phyloP scores from a whole-genome alignment of 345 rosid species.

The Carallia brachiata region DNA sequence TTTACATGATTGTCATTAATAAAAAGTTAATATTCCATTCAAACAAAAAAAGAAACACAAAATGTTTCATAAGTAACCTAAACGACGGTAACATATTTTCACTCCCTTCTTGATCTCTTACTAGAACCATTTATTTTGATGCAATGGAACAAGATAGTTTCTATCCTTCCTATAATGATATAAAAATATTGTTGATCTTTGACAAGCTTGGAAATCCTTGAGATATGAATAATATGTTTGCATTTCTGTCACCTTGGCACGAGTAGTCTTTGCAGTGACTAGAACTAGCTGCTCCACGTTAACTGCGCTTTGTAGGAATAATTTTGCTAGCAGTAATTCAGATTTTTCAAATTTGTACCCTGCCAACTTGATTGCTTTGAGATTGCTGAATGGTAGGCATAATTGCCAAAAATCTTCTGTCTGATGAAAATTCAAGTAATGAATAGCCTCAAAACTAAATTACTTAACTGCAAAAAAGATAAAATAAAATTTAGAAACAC shows the following conservation, averaged over 20 bases:
- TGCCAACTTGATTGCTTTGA: slow-evolving; percentile 9
- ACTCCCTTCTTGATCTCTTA: too few species aligned
- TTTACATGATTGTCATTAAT: too few species aligned
- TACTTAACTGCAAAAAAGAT: slow-evolving; percentile 7
- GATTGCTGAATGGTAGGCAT: background rate
- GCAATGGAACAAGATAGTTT: too few species aligned
- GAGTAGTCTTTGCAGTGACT: background rate
- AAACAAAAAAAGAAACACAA: too few species aligned
- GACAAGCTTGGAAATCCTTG: background rate
- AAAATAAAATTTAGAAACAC: too few species aligned
- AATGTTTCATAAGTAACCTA: too few species aligned
- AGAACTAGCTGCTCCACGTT: slow-evolving; percentile 13
- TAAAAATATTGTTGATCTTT: background rate
- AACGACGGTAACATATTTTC: too few species aligned
- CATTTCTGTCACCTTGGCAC: background rate
- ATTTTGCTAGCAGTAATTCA: slow-evolving; percentile 20
- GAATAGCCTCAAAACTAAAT: background rate
- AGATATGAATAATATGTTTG: background rate
- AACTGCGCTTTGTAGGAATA: slow-evolving; percentile 11
- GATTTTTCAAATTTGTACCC: slow-evolving; percentile 17
- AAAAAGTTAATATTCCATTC: too few species aligned
- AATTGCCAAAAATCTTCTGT: background rate
- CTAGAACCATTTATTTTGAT: too few species aligned
- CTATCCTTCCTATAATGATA: too few species aligned
- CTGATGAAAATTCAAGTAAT: slow-evolving; percentile 10